Conservation (phyloP, 2,329 filamentous ascomycete genomes). For the Helminthosporium solani region DNA sequence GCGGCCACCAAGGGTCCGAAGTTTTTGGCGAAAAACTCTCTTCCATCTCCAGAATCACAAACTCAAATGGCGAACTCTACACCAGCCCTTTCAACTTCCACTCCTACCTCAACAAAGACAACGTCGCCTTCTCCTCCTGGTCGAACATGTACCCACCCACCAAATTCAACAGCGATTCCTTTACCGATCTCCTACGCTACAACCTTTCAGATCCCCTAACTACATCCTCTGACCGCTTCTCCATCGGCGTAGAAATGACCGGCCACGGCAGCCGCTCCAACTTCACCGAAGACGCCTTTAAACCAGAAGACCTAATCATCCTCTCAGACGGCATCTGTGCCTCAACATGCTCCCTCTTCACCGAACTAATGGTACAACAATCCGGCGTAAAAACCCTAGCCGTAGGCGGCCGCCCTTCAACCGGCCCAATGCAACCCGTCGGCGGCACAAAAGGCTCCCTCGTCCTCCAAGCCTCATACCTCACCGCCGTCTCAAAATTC, state of each 20-base stretch:
- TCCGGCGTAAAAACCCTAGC: conserved; percentile 45
- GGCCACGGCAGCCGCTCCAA: conserved; percentile 30
- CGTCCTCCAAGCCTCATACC: conserved; percentile 27
- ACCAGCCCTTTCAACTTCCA: conserved; percentile 40
- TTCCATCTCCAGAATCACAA: conserved; percentile 13
- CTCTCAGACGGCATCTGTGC: conserved; percentile 50
- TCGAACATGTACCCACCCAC: conserved; percentile 40
- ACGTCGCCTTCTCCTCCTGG: conserved; percentile 38
- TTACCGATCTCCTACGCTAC: conserved; percentile 42
- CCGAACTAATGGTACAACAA: conserved; percentile 49
- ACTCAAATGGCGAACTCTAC: conserved; percentile 24
- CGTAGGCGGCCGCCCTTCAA: conserved; percentile 43
- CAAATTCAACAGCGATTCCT: conserved; percentile 35
- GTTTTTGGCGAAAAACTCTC: conserved; percentile 28
- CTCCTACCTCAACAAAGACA: conserved; percentile 25
- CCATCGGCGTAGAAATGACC: conserved; percentile 30
- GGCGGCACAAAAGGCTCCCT: conserved; percentile 50
- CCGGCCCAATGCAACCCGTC: conserved; percentile 41
- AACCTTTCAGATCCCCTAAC: conserved; percentile 40
- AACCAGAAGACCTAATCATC: conserved; percentile 42
- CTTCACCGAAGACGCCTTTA: conserved; percentile 39
- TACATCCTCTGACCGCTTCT: conserved; percentile 31
- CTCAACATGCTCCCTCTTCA: conserved; percentile 49
- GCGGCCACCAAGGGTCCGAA: conserved; percentile 43
- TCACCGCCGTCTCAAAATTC: conserved; percentile 21